phyloP scores from a whole-genome alignment of 1,284 basidiomycete species.

The Apiotrichum sp. region DNA sequence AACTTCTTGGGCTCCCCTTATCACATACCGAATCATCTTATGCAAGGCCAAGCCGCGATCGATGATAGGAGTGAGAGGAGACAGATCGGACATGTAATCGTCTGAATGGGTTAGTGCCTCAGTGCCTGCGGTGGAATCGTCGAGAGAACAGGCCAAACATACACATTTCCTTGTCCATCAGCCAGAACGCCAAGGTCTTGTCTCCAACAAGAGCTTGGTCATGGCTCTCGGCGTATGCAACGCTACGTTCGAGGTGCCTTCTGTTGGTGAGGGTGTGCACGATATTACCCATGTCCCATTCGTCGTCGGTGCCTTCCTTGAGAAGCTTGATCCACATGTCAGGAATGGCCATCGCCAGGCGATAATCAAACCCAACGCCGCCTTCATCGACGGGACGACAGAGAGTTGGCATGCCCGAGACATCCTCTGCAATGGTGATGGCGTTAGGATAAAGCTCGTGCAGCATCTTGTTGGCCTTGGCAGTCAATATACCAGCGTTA shows the following conservation, averaged over 20 bases:
- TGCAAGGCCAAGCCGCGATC: conserved; percentile 85
- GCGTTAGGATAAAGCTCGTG: conserved; percentile 71
- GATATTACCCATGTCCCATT: conserved; percentile 85
- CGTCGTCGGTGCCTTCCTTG: conserved; percentile 81
- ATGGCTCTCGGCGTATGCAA: conserved; percentile 94
- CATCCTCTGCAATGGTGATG: conserved; percentile 95
- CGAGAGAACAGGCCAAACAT: conserved; percentile 33
- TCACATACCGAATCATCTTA: conserved; percentile 83
- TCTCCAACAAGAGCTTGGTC: conserved; percentile 98
- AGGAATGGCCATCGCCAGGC: conserved; percentile 94
- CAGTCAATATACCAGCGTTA: conserved; percentile 1
- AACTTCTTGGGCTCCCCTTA: too few species aligned
- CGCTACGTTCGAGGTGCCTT: conserved; percentile 79
- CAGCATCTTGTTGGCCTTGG: conserved; percentile 85
- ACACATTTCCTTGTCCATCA: conserved; percentile 99
- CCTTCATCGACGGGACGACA: conserved; percentile 73
- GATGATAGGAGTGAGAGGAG: conserved; percentile 77
- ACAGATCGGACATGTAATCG: conserved; percentile 89
- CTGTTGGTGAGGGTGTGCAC: conserved; percentile 86
- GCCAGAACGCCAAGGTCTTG: conserved; percentile 97
- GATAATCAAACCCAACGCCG: conserved; percentile 95
- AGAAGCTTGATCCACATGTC: conserved; percentile 99
- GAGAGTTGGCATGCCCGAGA: conserved; percentile 92
- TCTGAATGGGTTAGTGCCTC: conserved; percentile 50
- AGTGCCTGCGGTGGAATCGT: not conserved